Percentiles rank a stretch among this genome's conserved stretches.
Evolutionary conservation across 768 basidiomycete genomes (phyloP).

Genomic region (Xanthoconium purpureum): DNA sequence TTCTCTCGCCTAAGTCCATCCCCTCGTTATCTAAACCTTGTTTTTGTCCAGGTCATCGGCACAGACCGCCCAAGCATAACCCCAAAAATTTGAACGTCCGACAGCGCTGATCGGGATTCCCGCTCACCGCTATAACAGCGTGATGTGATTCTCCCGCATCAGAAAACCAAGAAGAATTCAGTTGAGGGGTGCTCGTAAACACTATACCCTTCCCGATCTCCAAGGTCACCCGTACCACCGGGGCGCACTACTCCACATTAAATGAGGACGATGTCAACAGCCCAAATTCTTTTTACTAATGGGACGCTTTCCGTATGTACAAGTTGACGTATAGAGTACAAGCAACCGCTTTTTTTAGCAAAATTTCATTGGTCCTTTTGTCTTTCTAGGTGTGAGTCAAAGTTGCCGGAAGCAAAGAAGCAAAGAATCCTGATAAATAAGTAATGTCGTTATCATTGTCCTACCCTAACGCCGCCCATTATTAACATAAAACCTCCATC

Average conservation of each 20-base stretch:
- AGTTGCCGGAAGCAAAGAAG: not conserved
- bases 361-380: not conserved
- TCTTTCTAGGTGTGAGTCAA: not conserved
- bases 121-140: conserved; percentile 2
- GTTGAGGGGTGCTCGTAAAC: not conserved
- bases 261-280: conserved; percentile 88
- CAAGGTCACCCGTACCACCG: conserved; percentile 63
- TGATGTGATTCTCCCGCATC: conserved; percentile 11
- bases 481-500: conserved; percentile 91
- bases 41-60: not conserved
- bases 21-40: not conserved
- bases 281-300: conserved; percentile 88
- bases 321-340: conserved; percentile 14
- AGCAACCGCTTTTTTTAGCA: not conserved
- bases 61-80: not conserved
- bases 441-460: conserved; percentile 94
- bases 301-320: conserved; percentile 77
- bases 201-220: conserved; percentile 90
- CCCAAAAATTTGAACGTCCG: not conserved
- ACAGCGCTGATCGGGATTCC: conserved; percentile 2
- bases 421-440: conserved; percentile 46
- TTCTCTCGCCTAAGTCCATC: not conserved
- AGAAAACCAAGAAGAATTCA: conserved; percentile 18
- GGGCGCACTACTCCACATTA: conserved; percentile 96
- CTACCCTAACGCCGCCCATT: conserved; percentile 86